Evolutionary conservation across 2,329 filamentous ascomycete genomes (phyloP).

Genomic region (Pseudopyricularia cyperi): DNA sequence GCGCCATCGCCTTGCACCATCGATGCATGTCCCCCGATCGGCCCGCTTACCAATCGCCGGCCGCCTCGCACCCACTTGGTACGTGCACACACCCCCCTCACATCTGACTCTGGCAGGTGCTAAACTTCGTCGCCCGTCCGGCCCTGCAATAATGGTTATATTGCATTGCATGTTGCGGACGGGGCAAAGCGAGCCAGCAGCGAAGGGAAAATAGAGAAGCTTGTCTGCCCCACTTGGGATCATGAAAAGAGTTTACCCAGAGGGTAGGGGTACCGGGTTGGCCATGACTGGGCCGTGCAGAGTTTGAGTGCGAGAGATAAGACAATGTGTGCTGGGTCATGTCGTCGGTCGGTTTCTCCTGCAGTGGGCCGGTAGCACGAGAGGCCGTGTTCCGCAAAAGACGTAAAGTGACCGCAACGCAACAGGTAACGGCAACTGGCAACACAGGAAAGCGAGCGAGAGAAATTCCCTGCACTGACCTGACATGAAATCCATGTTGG

Average conservation of each 20-base stretch:
- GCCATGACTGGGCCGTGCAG: too few relatives aligned
- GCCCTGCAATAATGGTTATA: too few relatives aligned
- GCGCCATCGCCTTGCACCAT: constrained; percentile 33
- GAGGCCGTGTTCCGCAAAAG: too few relatives aligned
- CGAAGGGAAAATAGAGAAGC: too few relatives aligned
- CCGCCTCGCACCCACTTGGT: background rate
- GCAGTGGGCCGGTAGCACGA: background rate
- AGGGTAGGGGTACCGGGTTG: too few relatives aligned
- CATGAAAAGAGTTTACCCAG: too few relatives aligned
- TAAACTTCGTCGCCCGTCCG: background rate
- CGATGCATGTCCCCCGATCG: background rate
- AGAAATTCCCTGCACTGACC: constrained; percentile 23
- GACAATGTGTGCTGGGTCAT: too few relatives aligned
- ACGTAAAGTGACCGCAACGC: background rate
- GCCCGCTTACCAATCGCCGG: background rate
- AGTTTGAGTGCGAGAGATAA: too few relatives aligned
- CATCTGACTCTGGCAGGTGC: background rate
- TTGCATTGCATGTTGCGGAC: too few relatives aligned
- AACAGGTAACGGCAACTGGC: background rate
- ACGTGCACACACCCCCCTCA: background rate
- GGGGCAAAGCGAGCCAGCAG: too few relatives aligned
- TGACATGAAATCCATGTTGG: constrained; percentile 35
- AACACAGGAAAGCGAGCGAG: background rate
- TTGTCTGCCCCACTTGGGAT: too few relatives aligned
- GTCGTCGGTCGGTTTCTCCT: background rate